Base-by-base conservation (phyloP, 306 rosid species). In the Fagus crenata region DNA sequence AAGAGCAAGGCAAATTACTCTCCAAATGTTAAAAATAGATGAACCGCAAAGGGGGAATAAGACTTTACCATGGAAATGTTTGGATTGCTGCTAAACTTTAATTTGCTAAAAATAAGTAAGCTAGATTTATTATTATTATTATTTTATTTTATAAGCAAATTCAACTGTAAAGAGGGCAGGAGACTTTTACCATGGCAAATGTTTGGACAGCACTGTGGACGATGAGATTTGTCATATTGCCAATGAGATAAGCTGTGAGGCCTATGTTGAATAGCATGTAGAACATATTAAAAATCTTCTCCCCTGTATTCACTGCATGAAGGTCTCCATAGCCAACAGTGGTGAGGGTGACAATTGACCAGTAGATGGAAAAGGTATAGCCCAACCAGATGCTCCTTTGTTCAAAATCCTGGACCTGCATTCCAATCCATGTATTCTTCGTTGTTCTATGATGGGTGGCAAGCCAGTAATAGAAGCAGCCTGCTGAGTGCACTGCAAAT, bases 251-350 rank as follows among this genome's bases (percentile, higher is more conserved):
- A 75, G 98, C 87, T 17, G 89, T 78, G 86, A 93, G 93, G 84
- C 98, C 93, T 17, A 93, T 91, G 89, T 91, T 93, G 86, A 92
- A 93, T 15, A 93, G 82, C 96, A 90, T 92, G 82, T 91, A 92
- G 39, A 83, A 81, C 78, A 85, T 85, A 82, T 71, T 90, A 81
- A 90, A 90, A 64, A 89, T 31, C 85, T 90, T 93, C 88, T 93
- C 98, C 22, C 84, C 85, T 8, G 78, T 60, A 82, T 87, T 93
- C 63, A 89, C 91, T n/a, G 98, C 93, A 60, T 90, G 88, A 56
- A 92, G 84, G 83, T 93, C 98, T 42, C 98, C 98, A 49, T 92
- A 93, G 59, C 98, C 98, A 49, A 93, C 98, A 1, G 97, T 93
- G 55, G 89, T 79, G 78, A 93, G 94, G 53, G 98, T 94, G 75